phyloP scores from a whole-genome alignment of 306 rosid species.

The Parietaria judaica region DNA sequence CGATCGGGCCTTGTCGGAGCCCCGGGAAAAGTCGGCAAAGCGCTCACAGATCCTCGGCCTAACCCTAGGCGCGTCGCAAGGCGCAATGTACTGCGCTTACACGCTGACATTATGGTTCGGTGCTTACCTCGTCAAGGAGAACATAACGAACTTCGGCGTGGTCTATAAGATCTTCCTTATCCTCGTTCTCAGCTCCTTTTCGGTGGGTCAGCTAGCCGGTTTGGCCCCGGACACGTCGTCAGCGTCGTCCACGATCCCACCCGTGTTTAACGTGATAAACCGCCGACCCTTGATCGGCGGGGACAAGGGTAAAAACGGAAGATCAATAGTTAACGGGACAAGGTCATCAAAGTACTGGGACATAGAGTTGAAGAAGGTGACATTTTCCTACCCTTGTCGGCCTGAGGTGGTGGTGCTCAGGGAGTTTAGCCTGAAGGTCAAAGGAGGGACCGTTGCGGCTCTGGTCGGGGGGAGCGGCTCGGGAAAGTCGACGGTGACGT shows the following conservation, averaged over 20 bases:
- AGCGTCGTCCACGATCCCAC: slow-evolving; percentile 62
- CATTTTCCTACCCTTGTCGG: slow-evolving; percentile 82
- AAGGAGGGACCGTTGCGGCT: slow-evolving; percentile 69
- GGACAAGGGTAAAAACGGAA: slow-evolving; percentile 22
- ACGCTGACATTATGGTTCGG: slow-evolving; percentile 77
- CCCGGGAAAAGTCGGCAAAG: slow-evolving; percentile 44
- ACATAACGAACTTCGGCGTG: slow-evolving; percentile 39
- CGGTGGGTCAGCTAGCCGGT: slow-evolving; percentile 89
- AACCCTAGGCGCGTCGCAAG: slow-evolving; percentile 64
- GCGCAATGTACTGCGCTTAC: slow-evolving; percentile 77
- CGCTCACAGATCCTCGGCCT: slow-evolving; percentile 65
- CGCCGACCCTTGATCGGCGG: slow-evolving; percentile 51
- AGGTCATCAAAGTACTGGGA: slow-evolving; percentile 25
- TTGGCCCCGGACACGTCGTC: slow-evolving; percentile 81
- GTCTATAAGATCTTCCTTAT: slow-evolving; percentile 75
- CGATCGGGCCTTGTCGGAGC: slow-evolving; percentile 56
- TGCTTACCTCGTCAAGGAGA: slow-evolving; percentile 43
- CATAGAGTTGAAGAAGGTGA: slow-evolving; percentile 69
- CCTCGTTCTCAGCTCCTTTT: slow-evolving; percentile 88
- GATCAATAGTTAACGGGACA: slow-evolving; percentile 33
- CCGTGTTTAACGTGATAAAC: slow-evolving; percentile 52
- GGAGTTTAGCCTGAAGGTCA: slow-evolving; percentile 53
- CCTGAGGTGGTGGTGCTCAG: slow-evolving; percentile 59
- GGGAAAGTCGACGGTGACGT: slow-evolving; percentile 82
- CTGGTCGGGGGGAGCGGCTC: slow-evolving; percentile 84